Evolutionary conservation across 2,329 filamentous ascomycete genomes (phyloP), one percentile per base, ranked within the genome.

Genomic region (Colletotrichum navitas): DNA sequence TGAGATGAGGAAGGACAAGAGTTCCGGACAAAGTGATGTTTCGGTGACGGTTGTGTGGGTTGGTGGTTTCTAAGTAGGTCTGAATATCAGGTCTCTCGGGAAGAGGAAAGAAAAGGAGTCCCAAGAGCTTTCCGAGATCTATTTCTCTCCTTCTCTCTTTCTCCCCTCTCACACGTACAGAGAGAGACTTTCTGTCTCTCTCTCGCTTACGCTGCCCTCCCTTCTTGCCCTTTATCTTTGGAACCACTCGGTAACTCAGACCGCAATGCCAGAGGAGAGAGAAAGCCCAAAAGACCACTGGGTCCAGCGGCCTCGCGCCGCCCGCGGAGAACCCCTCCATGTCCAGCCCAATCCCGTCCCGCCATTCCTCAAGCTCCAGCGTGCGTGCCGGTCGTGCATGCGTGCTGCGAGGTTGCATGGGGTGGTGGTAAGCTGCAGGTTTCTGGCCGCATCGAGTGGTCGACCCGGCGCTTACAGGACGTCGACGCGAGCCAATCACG

Each of bases 401-500:
- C 45, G 59, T 62, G 43, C 43, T 62, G 59, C 64, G 69, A 21
- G n/a, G n/a, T 41, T 66, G 63, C 72, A 71, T 67, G 52, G 63
- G 63, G 66, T 63, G 63, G 66, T 63, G 64, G 69, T 63, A 51
- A 63, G 63, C 64, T 71, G 73, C 71, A 74, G 71, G 59, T 45
- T 29, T 43, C 43, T 52, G 63, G 71, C 64, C 70, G 71, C 71
- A 73, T 56, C 59, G 55, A 74, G 60, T 72, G 73, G 73, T 68
- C 71, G 60, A 70, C 51, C 49, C 67, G 73, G 73, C 73, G 73
- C 73, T 74, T 74, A 74, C 55, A 69, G 36, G 71, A 71, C 43
- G 66, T 67, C 51, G 63, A 62, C 59, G 12, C n/a, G 54, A 63
- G 43, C 72, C 72, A 74, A 74, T 74, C 59, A 59, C 10, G 51